Base-by-base conservation (phyloP, 768 basidiomycete species). In the Leucocoprinus leucothites region DNA sequence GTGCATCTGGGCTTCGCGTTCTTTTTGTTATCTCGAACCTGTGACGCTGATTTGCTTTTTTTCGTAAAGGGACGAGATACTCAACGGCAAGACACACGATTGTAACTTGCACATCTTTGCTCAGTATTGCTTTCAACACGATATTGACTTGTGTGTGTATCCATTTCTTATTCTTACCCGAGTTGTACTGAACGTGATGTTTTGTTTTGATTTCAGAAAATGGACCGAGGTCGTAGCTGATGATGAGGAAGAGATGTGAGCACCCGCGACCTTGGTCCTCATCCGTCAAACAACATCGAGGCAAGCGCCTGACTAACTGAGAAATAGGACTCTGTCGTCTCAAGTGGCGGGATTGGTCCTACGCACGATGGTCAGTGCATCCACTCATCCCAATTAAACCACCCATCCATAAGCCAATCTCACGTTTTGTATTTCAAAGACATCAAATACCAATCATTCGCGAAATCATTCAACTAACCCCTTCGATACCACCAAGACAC, bases 161-260 rank as follows among this genome's bases (percentile, higher is more conserved):
- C 48, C 36, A 22, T 24, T 34, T 0, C 47, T 34, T 31, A 41
- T 46, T 47, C 52, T 56, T 25, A 50, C 35, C n/a, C n/a, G 60
- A 60, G 51, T 50, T 63, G 63, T 68, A 65, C 63, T 57, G 63
- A 60, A 65, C 54, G 61, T 58, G n/a, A n/a, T n/a, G n/a, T n/a
- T n/a, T n/a, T n/a, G n/a, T n/a, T n/a, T n/a, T n/a, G n/a, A 28
- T 53, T 53, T 5, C 66, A 94, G 89, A 61, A 91, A 91, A 69
- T 83, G 89, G 42, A 83, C 96, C 66, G 94, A 98, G 64, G 93
- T 96, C 54, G 87, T 98, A 43, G 76, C 94, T 1, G 95, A 98
- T 64, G 86, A 92, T 46, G 91, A 95, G 67, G 82, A 82, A 22
- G 90, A 97, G 69, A 97, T 96, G 91, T 89, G 65, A 58, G 85